Base-by-base conservation (phyloP, 768 basidiomycete species). In the Tricholoma flavovirens region DNA sequence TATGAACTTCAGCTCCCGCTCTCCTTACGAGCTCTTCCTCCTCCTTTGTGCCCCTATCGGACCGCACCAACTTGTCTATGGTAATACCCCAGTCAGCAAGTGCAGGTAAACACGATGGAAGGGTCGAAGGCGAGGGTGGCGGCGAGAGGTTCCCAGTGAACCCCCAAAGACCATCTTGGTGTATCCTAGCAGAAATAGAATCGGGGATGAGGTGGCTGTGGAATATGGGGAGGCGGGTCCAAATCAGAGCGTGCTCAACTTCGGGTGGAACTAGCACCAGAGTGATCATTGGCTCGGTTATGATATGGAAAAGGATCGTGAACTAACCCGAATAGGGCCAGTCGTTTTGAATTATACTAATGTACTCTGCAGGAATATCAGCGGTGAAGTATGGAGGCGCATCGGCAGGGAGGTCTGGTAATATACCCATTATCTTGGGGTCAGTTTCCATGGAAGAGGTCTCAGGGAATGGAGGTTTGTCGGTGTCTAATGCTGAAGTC, bases 241-340 rank as follows among this genome's bases (percentile, higher is more conserved):
- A 94, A 54, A 93, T 77, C 19, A 93, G 70, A 21, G 79, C 78
- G 67, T 92, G 89, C 59, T 89, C 87, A 26, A 92, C 74, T 56
- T 86, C 83, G 2, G 78, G 63, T 2, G 90, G 90, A 10, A 91
- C 90, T 79, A 58, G 15, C n/a, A 17, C 7, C 19, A 21, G 26
- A 21, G 17, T 36, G 7, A 88, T 87, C 74, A 56, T 38, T 38
- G 15, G 19, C 19, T 17, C 45, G 17, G 12, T 42, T 9, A 3
- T 7, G 24, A 19, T 22, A 24, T 10, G 12, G 5, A 19, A 17
- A 33, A 24, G n/a, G 36, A 54, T 11, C 29, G 9, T 35, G 17
- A 11, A 49, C 75, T 53, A 62, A 87, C 88, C 83, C 6, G 88
- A 91, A 69, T 94, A 94, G 0, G 91, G 91, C 91, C 91, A 94